phyloP scores from a whole-genome alignment of 164 flowering plant species.

The Brasenia schreberi region DNA sequence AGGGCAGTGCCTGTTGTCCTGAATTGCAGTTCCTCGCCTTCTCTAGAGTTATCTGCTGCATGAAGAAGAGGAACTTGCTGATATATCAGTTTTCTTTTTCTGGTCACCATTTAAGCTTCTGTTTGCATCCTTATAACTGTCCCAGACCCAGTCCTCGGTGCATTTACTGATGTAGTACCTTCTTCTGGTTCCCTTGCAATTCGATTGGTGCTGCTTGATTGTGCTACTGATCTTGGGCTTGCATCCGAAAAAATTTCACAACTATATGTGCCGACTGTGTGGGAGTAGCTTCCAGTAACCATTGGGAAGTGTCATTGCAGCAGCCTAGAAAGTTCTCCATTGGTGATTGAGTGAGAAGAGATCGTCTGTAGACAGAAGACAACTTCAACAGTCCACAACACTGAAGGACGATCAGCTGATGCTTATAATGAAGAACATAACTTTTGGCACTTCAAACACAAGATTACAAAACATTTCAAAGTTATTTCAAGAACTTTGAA shows the following conservation, averaged over 20 bases:
- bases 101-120: constrained; percentile 18
- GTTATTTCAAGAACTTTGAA: too few relatives aligned
- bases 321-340: constrained; percentile 11
- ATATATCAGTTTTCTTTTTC: constrained; percentile 48
- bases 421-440: background rate
- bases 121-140: background rate
- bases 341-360: constrained; percentile 84
- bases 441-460: background rate
- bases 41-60: background rate
- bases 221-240: background rate
- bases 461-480: background rate
- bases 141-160: background rate
- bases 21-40: background rate
- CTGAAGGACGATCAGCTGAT: background rate
- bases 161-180: background rate
- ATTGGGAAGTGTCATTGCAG: background rate
- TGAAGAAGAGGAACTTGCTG: constrained; percentile 5
- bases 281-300: constrained; percentile 7
- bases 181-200: background rate
- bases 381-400: background rate
- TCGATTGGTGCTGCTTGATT: background rate
- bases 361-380: constrained; percentile 40
- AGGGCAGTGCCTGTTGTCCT: background rate
- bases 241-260: background rate
- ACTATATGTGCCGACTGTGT: background rate